A percentile compares a stretch with the other conserved stretches of the same genome.
Conservation (phyloP, 2,329 filamentous ascomycete species). For the Curvularia sp. region DNA sequence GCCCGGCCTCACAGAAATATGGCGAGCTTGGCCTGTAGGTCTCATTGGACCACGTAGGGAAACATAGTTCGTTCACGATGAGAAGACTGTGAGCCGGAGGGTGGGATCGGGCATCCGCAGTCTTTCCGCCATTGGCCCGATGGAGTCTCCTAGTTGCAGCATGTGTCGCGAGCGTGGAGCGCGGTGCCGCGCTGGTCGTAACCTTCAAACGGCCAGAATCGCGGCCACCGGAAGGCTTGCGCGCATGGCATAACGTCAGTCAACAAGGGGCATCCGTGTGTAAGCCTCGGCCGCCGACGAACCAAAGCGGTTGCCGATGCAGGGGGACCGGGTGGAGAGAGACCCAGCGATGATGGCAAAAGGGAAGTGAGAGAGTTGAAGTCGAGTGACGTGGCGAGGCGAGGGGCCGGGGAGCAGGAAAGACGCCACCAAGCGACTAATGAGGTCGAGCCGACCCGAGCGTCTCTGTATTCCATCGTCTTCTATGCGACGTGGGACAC, state of each 20-base stretch:
- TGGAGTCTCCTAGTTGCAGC: conserved; percentile 34
- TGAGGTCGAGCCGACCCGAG: conserved; percentile 33
- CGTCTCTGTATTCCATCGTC: conserved; percentile 26
- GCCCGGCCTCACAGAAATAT: conserved; percentile 30
- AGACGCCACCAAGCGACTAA: conserved; percentile 18
- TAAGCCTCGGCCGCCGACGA: conserved; percentile 25
- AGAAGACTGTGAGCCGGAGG: conserved; percentile 37
- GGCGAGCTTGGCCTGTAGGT: conserved; percentile 35
- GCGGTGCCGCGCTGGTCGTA: conserved; percentile 37
- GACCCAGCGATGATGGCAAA: conserved; percentile 28
- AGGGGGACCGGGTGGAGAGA: conserved; percentile 34
- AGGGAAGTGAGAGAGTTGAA: conserved; percentile 26
- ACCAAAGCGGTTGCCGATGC: conserved; percentile 36
- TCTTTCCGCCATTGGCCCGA: conserved; percentile 37
- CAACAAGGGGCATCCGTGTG: conserved; percentile 30
- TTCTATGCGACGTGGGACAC: conserved; percentile 36
- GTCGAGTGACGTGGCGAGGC: conserved; percentile 39
- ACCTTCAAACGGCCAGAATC: conserved; percentile 24
- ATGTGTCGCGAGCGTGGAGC: conserved; percentile 32
- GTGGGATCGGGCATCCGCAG: conserved; percentile 34
- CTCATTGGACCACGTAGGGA: conserved; percentile 49
- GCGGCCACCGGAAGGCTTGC: conserved; percentile 26
- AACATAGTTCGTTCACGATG: conserved; percentile 36
- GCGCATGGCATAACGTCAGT: conserved; percentile 27
- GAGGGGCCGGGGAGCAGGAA: conserved; percentile 23